These are phyloP conservation scores for Diaporthe citriasiana DNA, from an alignment of 2,329 filamentous ascomycete genomes.

Conservation along the genomic window DNA sequence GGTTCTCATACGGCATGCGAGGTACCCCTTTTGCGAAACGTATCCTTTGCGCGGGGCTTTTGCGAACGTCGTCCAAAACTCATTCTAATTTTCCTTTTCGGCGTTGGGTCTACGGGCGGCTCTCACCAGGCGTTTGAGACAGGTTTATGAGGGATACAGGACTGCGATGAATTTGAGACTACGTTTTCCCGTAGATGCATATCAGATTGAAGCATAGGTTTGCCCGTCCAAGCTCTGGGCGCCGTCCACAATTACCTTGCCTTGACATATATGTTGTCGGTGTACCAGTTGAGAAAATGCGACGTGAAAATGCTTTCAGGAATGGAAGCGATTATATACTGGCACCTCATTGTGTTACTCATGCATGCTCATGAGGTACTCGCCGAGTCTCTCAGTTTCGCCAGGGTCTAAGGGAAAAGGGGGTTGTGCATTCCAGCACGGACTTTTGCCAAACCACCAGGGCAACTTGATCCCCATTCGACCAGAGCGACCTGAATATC, in stretches of 20 bases:
- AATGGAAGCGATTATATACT: background rate
- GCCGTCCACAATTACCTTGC: background rate
- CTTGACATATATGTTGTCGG: background rate
- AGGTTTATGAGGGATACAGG: background rate
- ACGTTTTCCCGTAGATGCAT: background rate
- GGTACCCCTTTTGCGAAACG: background rate
- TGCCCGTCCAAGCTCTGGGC: constrained; percentile 1
- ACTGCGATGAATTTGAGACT: background rate
- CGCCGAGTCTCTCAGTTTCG: background rate
- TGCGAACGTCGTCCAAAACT: background rate
- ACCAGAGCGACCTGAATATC: background rate
- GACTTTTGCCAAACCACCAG: background rate
- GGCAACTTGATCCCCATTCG: background rate
- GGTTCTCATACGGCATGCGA: background rate
- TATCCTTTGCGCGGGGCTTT: background rate
- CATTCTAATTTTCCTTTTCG: background rate
- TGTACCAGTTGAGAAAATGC: background rate
- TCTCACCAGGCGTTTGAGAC: constrained; percentile 9
- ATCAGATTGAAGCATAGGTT: constrained; percentile 6
- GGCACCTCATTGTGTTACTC: background rate
- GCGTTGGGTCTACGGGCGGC: constrained; percentile 18
- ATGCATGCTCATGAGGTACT: background rate
- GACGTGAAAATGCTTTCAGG: background rate
- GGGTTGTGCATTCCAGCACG: constrained; percentile 8
- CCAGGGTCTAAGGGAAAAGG: background rate